Percentiles rank a stretch among this genome's conserved stretches.
Conservation (phyloP, 1,284 basidiomycete species). For the Ganoderma boninense region DNA sequence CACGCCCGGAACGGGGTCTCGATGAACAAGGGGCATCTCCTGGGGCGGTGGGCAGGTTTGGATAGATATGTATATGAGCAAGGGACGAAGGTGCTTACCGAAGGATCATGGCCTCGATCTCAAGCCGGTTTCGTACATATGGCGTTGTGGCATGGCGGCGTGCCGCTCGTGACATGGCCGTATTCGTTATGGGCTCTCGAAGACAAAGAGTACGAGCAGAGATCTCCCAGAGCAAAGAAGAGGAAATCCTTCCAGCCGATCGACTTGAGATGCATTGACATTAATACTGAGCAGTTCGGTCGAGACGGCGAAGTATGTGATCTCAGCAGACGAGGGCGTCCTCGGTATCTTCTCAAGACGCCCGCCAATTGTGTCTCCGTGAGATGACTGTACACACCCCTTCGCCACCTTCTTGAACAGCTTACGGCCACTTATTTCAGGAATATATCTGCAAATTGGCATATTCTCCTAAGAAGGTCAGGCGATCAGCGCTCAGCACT, state of each 20-base stretch:
- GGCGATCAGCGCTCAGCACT: conserved; percentile 6
- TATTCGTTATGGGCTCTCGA: neutral
- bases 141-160: neutral
- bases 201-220: neutral
- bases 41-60: neutral
- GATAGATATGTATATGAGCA: neutral
- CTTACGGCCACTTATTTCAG: neutral
- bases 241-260: neutral
- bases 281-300: neutral
- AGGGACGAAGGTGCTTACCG: no score
- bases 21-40: neutral
- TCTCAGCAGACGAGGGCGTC: neutral
- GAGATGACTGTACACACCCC: neutral
- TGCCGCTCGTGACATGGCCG: neutral
- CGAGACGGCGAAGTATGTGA: neutral
- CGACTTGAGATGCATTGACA: neutral
- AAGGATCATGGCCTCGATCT: neutral
- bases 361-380: neutral
- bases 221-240: neutral
- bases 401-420: neutral
- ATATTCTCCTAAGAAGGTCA: neutral
- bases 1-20: neutral
- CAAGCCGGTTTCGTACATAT: neutral
- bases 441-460: neutral
- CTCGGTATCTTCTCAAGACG: neutral